phyloP scores from a whole-genome alignment of 139 green algal genomes.

The Picochlorum sp. region DNA sequence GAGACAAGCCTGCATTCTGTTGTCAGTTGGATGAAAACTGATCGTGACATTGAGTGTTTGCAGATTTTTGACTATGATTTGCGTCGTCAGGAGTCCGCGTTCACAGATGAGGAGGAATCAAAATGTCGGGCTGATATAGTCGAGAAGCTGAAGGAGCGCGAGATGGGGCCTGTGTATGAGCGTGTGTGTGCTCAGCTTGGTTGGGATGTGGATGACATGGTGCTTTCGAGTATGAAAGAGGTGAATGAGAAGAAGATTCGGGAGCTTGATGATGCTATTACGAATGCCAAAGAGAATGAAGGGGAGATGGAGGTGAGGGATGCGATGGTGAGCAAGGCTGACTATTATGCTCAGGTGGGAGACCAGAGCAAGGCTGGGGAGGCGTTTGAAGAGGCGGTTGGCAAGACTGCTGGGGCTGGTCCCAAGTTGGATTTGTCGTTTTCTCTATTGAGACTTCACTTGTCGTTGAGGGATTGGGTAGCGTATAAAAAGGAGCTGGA shows the following conservation, averaged over 20 bases:
- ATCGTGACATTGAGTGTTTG: not conserved
- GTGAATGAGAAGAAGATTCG: slow-evolving; percentile 44
- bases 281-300: slow-evolving; percentile 85
- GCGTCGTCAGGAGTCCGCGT: slow-evolving; percentile 10
- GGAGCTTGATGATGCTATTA: slow-evolving; percentile 64
- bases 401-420: slow-evolving; percentile 81
- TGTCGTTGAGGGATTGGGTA: slow-evolving; percentile 70
- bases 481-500: slow-evolving; percentile 61
- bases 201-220: slow-evolving; percentile 39
- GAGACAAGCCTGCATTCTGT: too few relatives aligned
- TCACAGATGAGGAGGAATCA: not conserved
- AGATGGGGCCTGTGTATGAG: slow-evolving; percentile 64
- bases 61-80: slow-evolving; percentile 54
- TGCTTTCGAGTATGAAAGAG: slow-evolving; percentile 46
- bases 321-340: slow-evolving; percentile 75
- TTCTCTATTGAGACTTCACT: slow-evolving; percentile 66
- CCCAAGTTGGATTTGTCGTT: slow-evolving; percentile 94
- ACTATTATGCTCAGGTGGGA: slow-evolving; percentile 72
- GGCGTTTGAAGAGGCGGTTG: slow-evolving; percentile 65
- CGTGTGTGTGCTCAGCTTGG: slow-evolving; percentile 57
- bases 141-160: slow-evolving; percentile 38
- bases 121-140: slow-evolving; percentile 38
- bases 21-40: too few relatives aligned
- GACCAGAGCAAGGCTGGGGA: slow-evolving; percentile 58
- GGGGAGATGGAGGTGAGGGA: slow-evolving; percentile 93